Conservation (phyloP, 2,329 filamentous ascomycete genomes). For the Hypoxylon sp. region DNA sequence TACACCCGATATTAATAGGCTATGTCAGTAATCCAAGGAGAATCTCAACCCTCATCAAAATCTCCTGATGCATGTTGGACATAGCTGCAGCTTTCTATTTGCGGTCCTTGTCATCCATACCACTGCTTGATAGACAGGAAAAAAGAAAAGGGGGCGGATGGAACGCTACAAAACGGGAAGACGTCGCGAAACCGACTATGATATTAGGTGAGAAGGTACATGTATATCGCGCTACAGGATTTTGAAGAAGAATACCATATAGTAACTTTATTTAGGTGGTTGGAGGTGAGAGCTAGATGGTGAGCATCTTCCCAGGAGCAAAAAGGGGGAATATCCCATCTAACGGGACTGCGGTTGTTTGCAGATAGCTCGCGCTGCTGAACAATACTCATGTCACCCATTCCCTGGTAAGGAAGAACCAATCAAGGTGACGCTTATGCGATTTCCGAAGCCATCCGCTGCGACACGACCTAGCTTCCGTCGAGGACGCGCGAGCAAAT, state of each 20-base stretch:
- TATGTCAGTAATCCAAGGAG: no score
- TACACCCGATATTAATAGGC: slow-evolving; percentile 8
- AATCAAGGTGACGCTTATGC: slow-evolving; percentile 15
- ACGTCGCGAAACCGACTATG: slow-evolving; percentile 23
- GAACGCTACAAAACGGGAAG: slow-evolving; percentile 33
- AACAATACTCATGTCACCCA: slow-evolving; percentile 31
- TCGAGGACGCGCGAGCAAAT: slow-evolving; percentile 20
- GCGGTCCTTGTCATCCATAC: slow-evolving; percentile 18
- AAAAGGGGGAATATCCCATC: slow-evolving; percentile 26
- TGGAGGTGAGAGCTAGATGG: no score
- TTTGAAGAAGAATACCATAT: slow-evolving; percentile 8
- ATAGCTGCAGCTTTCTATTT: slow-evolving; percentile 16
- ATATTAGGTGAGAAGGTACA: slow-evolving; percentile 36
- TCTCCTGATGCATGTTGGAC: slow-evolving; percentile 16
- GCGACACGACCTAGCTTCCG: slow-evolving; percentile 23
- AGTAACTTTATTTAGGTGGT: slow-evolving; percentile 7
- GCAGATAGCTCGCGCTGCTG: slow-evolving; percentile 29
- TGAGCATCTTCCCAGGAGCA: no score
- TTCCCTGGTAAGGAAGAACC: slow-evolving; percentile 17
- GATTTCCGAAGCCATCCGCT: slow-evolving; percentile 14
- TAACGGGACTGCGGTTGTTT: slow-evolving; percentile 32
- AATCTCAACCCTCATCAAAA: slow-evolving; percentile 12
- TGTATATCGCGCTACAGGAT: slow-evolving; percentile 18
- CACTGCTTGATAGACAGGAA: slow-evolving; percentile 10
- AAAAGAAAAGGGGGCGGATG: slow-evolving; percentile 24